These are phyloP conservation scores for Candida tunisiensis DNA, from an alignment of 1,139 yeast genomes.

Conservation along the genomic window DNA sequence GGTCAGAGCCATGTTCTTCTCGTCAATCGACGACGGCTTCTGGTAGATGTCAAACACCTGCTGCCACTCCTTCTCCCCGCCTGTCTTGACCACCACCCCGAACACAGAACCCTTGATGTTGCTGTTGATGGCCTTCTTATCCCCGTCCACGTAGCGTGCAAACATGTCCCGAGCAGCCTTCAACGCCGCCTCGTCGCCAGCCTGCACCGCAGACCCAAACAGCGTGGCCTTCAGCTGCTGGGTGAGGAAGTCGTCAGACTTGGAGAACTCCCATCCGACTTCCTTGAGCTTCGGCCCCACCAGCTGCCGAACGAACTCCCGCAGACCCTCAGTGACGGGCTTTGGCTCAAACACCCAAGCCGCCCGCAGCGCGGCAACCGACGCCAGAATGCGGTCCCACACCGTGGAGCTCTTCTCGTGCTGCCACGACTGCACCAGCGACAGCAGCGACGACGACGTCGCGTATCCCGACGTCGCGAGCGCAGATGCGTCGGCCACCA, in stretches of 20 bases:
- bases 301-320: constrained; percentile 40
- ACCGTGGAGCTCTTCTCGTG: constrained; percentile 38
- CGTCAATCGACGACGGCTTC: constrained; percentile 53
- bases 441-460: constrained; percentile 33
- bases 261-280: constrained; percentile 55
- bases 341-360: constrained; percentile 50
- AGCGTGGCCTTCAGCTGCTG: constrained; percentile 63
- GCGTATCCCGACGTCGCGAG: constrained; percentile 30
- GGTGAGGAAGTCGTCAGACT: constrained; percentile 46
- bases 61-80: constrained; percentile 46
- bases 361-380: constrained; percentile 27
- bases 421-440: constrained; percentile 26
- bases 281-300: constrained; percentile 39
- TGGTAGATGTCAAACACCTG: constrained; percentile 46
- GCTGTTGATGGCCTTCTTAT: constrained; percentile 71
- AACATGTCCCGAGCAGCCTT: constrained; percentile 41
- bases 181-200: constrained; percentile 39
- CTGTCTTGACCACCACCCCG: constrained; percentile 46
- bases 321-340: constrained; percentile 36
- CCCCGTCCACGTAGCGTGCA: constrained; percentile 42
- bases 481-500: constrained; percentile 6
- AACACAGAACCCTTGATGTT: constrained; percentile 64
- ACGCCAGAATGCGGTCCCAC: constrained; percentile 42
- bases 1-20: constrained; percentile 59
- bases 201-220: constrained; percentile 50